These are phyloP conservation scores for Debaryomycetaceae sp. DNA, from an alignment of 1,139 yeast genomes.

Conservation along the genomic window DNA sequence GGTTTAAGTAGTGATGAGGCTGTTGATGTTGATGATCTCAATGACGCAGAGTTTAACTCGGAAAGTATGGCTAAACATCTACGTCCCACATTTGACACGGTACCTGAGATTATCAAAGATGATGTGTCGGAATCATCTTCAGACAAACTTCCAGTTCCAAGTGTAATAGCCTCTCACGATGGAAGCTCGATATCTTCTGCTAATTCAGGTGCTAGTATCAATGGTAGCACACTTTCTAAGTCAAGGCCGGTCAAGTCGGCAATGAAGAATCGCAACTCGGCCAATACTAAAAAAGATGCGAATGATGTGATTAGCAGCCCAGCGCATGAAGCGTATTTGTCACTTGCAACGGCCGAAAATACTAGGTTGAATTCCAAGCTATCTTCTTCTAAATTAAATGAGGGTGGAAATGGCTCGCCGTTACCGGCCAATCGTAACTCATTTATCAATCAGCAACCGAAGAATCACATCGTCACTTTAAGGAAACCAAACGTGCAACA, in stretches of 20 bases:
- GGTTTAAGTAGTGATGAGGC: slow-evolving; percentile 12
- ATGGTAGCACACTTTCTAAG: slow-evolving; percentile 10
- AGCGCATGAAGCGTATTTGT: slow-evolving; percentile 60
- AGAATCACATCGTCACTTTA: slow-evolving; percentile 15
- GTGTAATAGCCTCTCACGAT: slow-evolving; percentile 5
- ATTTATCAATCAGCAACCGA: neutral
- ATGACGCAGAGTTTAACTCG: slow-evolving; percentile 14
- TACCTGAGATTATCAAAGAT: slow-evolving; percentile 27
- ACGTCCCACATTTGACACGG: slow-evolving; percentile 31
- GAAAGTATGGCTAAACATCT: slow-evolving; percentile 23
- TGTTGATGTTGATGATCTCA: slow-evolving; percentile 17
- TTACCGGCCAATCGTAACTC: neutral
- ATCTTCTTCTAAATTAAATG: slow-evolving; percentile 36
- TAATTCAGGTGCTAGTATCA: slow-evolving; percentile 23
- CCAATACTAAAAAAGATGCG: slow-evolving; percentile 14
- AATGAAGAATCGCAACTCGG: slow-evolving; percentile 47
- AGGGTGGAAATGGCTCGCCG: slow-evolving; percentile 4
- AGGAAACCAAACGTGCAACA: slow-evolving; percentile 21
- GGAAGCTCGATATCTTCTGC: slow-evolving; percentile 30
- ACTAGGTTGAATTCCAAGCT: slow-evolving; percentile 67
- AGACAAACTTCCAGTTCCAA: neutral
- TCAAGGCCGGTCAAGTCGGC: slow-evolving; percentile 60
- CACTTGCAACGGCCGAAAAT: slow-evolving; percentile 73
- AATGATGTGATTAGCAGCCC: slow-evolving; percentile 25
- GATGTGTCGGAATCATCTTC: neutral